Conservation (phyloP, 176 grass and related monocot genomes). For the Echinochloa phyllopogon region DNA sequence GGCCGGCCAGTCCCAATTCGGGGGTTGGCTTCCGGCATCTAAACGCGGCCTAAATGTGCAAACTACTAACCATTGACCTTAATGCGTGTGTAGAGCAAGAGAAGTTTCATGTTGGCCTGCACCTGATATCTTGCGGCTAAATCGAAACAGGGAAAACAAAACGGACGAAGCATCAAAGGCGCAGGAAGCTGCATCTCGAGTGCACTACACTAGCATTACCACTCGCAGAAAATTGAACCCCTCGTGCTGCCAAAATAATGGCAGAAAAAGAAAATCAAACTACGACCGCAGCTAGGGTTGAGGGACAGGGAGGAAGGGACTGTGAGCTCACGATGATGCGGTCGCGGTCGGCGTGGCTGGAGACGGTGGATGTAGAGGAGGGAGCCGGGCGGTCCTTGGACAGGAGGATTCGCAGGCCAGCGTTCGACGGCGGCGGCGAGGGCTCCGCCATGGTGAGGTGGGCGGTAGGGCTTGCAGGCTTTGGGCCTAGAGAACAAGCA, state of each 20-base stretch:
- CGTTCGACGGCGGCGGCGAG: conserved; percentile 43
- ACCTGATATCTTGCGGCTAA: background rate
- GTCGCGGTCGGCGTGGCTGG: conserved; percentile 86
- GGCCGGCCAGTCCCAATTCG: too few relatives aligned
- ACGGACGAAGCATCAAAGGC: background rate
- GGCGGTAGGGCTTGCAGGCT: background rate
- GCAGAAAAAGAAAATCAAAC: background rate
- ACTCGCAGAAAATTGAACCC: background rate
- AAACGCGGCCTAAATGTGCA: too few relatives aligned
- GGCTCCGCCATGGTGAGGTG: conserved; percentile 51
- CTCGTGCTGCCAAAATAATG: background rate
- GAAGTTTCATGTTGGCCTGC: background rate
- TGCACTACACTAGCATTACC: background rate
- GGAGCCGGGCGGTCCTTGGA: conserved; percentile 50
- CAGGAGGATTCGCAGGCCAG: conserved; percentile 79
- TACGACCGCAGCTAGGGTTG: conserved; percentile 17
- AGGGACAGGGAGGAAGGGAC: background rate
- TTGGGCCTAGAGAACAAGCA: background rate
- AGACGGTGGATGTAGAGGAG: conserved; percentile 25
- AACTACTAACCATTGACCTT: background rate
- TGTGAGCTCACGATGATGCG: conserved; percentile 70
- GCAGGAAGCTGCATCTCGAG: background rate
- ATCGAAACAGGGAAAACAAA: background rate
- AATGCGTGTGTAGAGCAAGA: background rate
- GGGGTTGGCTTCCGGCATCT: too few relatives aligned